phyloP scores from a whole-genome alignment of 352 stramenopile genomes.

The Globisporangium polare region DNA sequence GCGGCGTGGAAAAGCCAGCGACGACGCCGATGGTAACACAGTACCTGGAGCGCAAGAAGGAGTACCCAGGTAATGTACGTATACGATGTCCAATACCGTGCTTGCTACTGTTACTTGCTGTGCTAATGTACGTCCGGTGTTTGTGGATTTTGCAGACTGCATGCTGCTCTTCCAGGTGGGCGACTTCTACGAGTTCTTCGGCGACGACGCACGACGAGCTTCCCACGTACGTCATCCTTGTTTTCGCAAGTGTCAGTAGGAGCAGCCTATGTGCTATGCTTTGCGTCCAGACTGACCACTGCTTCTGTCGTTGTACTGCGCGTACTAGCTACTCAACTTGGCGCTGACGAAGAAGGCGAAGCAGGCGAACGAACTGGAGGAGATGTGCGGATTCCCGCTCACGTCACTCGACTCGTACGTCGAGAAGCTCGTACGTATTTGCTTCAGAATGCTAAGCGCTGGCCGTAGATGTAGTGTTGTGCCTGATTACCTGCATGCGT shows the following conservation, averaged over 20 bases:
- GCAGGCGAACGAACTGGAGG: constrained; percentile 43
- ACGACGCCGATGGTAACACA: constrained; percentile 67
- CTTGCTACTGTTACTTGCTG: background rate
- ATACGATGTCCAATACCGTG: background rate
- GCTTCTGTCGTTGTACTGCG: background rate
- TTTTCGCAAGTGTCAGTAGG: too few relatives aligned
- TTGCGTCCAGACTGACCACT: background rate
- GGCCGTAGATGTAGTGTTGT: background rate
- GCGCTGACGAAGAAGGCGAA: constrained; percentile 68
- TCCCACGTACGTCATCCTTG: constrained; percentile 38
- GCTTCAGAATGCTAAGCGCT: too few relatives aligned
- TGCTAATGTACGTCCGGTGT: background rate
- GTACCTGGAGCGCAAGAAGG: constrained; percentile 70
- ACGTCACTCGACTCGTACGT: constrained; percentile 71
- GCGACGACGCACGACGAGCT: constrained; percentile 60
- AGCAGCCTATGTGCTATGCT: background rate
- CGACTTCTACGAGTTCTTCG: constrained; percentile 86
- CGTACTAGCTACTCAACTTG: constrained; percentile 58
- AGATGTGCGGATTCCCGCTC: constrained; percentile 80
- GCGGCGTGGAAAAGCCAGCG: background rate
- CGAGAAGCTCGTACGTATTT: constrained; percentile 60
- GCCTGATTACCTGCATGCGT: background rate
- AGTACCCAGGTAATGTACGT: constrained; percentile 50
- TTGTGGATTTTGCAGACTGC: constrained; percentile 38
- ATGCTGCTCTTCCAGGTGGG: constrained; percentile 83